phyloP scores from a whole-genome alignment of 2,329 filamentous ascomycete genomes.

The Talaromyces albobiverticillius region DNA sequence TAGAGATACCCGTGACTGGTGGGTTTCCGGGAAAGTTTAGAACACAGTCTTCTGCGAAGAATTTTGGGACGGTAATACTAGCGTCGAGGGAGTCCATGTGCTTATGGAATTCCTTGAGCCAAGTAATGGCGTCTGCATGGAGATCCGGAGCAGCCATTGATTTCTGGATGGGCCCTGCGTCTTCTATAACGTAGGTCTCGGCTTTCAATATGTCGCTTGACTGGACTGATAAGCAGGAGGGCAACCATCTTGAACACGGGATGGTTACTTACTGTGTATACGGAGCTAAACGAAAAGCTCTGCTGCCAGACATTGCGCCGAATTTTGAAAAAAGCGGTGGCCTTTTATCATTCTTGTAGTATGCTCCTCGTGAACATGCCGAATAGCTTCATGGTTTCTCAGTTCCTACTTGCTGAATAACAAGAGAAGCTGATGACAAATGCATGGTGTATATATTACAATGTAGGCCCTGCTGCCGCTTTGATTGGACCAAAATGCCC shows the following conservation, averaged over 20 bases:
- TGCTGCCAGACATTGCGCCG: background rate
- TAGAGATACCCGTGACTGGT: constrained; percentile 2
- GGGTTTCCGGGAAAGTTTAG: constrained; percentile 5
- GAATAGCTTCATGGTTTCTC: background rate
- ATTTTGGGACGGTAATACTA: constrained; percentile 2
- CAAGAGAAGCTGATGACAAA: background rate
- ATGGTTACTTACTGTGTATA: background rate
- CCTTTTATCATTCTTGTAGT: too few species aligned
- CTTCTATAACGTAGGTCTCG: background rate
- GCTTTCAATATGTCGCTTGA: background rate
- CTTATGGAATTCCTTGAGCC: constrained; percentile 11
- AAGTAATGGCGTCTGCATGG: constrained; percentile 6
- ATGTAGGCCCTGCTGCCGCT: too few species aligned
- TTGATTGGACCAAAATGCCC: background rate
- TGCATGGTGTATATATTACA: too few species aligned
- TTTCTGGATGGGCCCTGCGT: too few species aligned
- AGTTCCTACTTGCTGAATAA: background rate
- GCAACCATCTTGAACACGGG: background rate
- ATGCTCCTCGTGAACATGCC: background rate
- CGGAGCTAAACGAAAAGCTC: too few species aligned
- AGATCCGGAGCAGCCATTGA: constrained; percentile 4
- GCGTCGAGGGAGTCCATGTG: constrained; percentile 6
- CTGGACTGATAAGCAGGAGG: background rate
- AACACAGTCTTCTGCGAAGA: constrained; percentile 11
- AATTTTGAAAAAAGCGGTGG: background rate